Conservation (phyloP, 208 protist genomes). For the Wallacemonas rigidus region DNA sequence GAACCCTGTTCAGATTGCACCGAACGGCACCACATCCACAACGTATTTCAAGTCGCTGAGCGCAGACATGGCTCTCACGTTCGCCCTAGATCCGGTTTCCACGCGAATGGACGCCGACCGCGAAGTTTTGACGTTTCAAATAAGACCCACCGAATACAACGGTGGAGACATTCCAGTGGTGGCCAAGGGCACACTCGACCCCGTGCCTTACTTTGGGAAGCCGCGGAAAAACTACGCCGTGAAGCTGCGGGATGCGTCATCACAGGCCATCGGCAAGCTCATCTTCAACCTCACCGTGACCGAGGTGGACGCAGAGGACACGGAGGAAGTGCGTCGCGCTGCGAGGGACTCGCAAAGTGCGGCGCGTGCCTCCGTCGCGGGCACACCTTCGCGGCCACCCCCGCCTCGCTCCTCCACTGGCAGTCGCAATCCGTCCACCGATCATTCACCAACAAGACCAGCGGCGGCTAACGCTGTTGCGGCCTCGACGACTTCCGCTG, state of each 20-base stretch:
- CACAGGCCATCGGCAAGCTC: constrained; percentile 75
- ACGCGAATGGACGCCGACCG: constrained; percentile 43
- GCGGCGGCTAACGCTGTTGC: not conserved
- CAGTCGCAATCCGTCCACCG: constrained; percentile 12
- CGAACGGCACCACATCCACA: constrained; percentile 32
- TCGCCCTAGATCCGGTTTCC: constrained; percentile 26
- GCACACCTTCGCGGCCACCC: constrained; percentile 6
- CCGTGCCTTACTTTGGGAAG: constrained; percentile 61
- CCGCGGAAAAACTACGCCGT: constrained; percentile 87
- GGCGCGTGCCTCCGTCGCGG: not conserved
- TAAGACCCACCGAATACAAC: constrained; percentile 55
- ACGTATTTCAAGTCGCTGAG: constrained; percentile 58
- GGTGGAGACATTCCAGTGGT: constrained; percentile 53
- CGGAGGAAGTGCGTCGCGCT: constrained; percentile 6
- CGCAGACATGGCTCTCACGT: constrained; percentile 63
- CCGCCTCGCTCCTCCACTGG: constrained; percentile 12
- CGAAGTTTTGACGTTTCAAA: constrained; percentile 67
- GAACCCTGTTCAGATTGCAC: constrained; percentile 19
- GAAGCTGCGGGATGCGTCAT: constrained; percentile 70
- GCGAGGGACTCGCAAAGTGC: constrained; percentile 7
- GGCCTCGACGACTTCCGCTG: not conserved
- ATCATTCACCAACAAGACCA: not conserved
- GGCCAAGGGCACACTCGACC: constrained; percentile 82
- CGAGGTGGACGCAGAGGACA: constrained; percentile 32
- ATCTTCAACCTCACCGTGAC: constrained; percentile 69